A percentile compares a stretch with the other conserved stretches of the same genome.
Conservation (phyloP, 2,329 filamentous ascomycete genomes). For the Acrocalymma vagum region DNA sequence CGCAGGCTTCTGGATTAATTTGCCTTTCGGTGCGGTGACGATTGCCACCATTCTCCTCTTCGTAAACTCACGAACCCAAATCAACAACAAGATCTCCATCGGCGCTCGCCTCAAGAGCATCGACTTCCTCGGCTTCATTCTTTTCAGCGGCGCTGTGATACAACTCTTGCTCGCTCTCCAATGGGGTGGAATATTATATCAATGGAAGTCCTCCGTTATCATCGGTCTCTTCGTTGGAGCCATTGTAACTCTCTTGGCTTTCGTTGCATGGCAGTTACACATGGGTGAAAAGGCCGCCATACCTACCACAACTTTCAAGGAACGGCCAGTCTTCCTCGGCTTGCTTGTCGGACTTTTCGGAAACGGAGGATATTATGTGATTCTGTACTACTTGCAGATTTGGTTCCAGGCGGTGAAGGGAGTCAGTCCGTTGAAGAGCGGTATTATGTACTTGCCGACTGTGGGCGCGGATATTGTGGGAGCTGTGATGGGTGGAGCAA, state of each 20-base stretch:
- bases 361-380: slow-evolving; percentile 15
- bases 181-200: slow-evolving; percentile 19
- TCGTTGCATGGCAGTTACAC: slow-evolving; percentile 44
- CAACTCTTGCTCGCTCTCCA: slow-evolving; percentile 31
- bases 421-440: slow-evolving; percentile 37
- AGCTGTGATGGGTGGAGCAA: too few species aligned
- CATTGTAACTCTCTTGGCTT: slow-evolving; percentile 41
- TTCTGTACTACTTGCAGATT: slow-evolving; percentile 30
- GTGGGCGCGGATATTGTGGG: slow-evolving; percentile 27
- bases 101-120: slow-evolving; percentile 42
- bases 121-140: slow-evolving; percentile 46
- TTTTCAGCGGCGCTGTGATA: slow-evolving; percentile 43
- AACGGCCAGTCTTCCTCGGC: slow-evolving; percentile 29
- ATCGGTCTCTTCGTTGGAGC: slow-evolving; percentile 24
- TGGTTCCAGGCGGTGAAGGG: slow-evolving; percentile 49
- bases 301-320: slow-evolving; percentile 31
- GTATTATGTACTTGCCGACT: slow-evolving; percentile 42
- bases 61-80: too few species aligned
- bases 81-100: too few species aligned
- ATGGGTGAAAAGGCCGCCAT: slow-evolving; percentile 32
- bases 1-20: slow-evolving; percentile 27
- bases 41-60: slow-evolving; percentile 13
- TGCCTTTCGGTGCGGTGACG: slow-evolving; percentile 24
- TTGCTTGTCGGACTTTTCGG: slow-evolving; percentile 30
- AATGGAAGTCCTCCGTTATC: slow-evolving; percentile 20